Conservation (phyloP, 2,329 filamentous ascomycete species). For the Aphanocladium album region DNA sequence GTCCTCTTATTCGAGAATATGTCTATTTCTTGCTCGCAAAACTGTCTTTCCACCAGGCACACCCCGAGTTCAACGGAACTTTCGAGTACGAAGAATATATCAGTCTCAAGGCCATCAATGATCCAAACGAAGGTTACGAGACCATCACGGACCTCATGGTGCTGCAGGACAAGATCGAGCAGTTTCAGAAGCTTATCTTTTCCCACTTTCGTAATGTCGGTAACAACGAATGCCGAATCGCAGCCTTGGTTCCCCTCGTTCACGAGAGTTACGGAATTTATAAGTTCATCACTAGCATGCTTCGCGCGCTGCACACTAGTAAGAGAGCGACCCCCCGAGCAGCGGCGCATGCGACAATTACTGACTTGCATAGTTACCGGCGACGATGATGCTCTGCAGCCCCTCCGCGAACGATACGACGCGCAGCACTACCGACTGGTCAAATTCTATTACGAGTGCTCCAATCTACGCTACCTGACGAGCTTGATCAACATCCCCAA, state of each 20-base stretch:
- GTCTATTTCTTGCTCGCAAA: conserved; percentile 94
- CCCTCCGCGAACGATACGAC: conserved; percentile 82
- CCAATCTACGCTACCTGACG: conserved; percentile 92
- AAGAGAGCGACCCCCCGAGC: conserved; percentile 28
- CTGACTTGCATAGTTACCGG: conserved; percentile 39
- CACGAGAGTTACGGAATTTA: conserved; percentile 99
- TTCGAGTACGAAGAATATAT: conserved; percentile 99
- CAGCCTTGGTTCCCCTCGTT: conserved; percentile 84
- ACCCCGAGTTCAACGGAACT: conserved; percentile 96
- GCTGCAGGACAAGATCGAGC: conserved; percentile 95
- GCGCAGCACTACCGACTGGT: conserved; percentile 94
- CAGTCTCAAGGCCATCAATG: conserved; percentile 94
- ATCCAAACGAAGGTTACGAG: conserved; percentile 96
- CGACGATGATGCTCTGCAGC: conserved; percentile 86
- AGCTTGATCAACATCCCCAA: conserved; percentile 96
- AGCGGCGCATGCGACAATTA: neutral
- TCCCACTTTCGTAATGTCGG: conserved; percentile 87
- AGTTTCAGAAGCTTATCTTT: conserved; percentile 97
- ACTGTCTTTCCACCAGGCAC: conserved; percentile 91
- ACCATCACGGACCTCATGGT: conserved; percentile 96
- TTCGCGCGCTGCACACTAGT: conserved; percentile 96
- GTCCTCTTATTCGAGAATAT: conserved; percentile 90
- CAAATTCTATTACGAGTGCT: conserved; percentile 99
- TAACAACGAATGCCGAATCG: conserved; percentile 96
- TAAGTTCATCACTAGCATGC: conserved; percentile 99